phyloP scores from a whole-genome alignment of 768 basidiomycete genomes.

The Termitomyces sp. region DNA sequence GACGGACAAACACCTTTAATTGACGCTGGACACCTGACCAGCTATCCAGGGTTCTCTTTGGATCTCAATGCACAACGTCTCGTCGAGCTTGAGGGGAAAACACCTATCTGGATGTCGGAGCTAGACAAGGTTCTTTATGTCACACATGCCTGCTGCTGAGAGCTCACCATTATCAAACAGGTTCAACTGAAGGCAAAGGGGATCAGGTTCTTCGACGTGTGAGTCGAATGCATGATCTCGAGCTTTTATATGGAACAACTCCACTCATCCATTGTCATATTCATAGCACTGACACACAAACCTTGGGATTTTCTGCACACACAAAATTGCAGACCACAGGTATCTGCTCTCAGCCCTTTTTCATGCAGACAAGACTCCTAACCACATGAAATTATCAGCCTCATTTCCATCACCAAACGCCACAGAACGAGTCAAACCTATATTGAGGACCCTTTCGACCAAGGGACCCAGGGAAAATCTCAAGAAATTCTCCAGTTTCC shows the following conservation, averaged over 20 bases:
- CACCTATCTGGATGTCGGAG: slow-evolving; percentile 82
- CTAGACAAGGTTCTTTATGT: slow-evolving; percentile 69
- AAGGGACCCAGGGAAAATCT: slow-evolving; percentile 64
- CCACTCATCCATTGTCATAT: slow-evolving; percentile 15
- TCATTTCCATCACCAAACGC: slow-evolving; percentile 59
- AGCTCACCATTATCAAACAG: slow-evolving; percentile 33
- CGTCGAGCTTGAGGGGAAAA: slow-evolving; percentile 69
- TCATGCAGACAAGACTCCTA: slow-evolving; percentile 16
- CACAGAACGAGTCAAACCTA: slow-evolving; percentile 51
- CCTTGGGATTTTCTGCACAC: slow-evolving; percentile 44
- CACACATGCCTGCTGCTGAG: not conserved
- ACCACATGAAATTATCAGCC: slow-evolving; percentile 31
- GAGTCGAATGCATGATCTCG: slow-evolving; percentile 22
- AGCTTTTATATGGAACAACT: not conserved
- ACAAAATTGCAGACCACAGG: slow-evolving; percentile 34
- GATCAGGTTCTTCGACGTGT: slow-evolving; percentile 87
- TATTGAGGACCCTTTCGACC: slow-evolving; percentile 66
- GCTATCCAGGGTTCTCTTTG: slow-evolving; percentile 61
- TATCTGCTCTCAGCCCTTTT: slow-evolving; percentile 26
- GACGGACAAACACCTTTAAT: slow-evolving; percentile 38
- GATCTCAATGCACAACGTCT: slow-evolving; percentile 72
- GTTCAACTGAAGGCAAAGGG: slow-evolving; percentile 77
- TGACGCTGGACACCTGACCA: slow-evolving; percentile 20
- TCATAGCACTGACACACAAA: slow-evolving; percentile 70
- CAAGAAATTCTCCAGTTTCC: slow-evolving; percentile 64